Conservation (phyloP, 306 rosid species). For the Vigna hirtella region DNA sequence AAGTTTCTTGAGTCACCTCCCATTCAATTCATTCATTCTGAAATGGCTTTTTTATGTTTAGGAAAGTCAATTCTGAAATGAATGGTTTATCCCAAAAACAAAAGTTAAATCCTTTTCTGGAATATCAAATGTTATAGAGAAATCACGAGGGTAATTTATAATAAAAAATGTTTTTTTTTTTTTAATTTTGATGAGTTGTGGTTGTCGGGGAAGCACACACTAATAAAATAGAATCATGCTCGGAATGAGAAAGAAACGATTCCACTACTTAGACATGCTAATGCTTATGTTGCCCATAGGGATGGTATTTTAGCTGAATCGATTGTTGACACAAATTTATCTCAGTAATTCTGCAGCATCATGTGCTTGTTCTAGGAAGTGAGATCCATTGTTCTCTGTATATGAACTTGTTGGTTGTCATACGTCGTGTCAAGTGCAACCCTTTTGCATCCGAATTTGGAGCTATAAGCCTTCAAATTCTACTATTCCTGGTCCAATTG, state of each 20-base stretch:
- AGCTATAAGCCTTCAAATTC: neutral
- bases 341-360: neutral
- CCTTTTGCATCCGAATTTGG: neutral
- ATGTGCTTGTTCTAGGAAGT: neutral
- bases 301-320: neutral
- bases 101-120: too few species aligned
- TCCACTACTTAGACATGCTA: neutral
- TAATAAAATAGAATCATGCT: neutral
- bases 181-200: neutral
- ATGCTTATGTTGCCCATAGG: neutral
- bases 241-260: neutral
- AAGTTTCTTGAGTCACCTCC: too few species aligned
- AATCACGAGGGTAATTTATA: neutral
- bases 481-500: neutral
- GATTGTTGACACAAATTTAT: too few species aligned
- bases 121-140: neutral
- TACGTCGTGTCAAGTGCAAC: neutral
- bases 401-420: neutral
- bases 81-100: too few species aligned
- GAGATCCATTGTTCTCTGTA: neutral
- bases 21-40: too few species aligned
- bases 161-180: neutral
- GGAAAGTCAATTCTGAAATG: too few species aligned
- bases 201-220: neutral
- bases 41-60: too few species aligned